Conservation (phyloP, 371 early-diverging fungal genomes). For the Blakeslea trispora region DNA sequence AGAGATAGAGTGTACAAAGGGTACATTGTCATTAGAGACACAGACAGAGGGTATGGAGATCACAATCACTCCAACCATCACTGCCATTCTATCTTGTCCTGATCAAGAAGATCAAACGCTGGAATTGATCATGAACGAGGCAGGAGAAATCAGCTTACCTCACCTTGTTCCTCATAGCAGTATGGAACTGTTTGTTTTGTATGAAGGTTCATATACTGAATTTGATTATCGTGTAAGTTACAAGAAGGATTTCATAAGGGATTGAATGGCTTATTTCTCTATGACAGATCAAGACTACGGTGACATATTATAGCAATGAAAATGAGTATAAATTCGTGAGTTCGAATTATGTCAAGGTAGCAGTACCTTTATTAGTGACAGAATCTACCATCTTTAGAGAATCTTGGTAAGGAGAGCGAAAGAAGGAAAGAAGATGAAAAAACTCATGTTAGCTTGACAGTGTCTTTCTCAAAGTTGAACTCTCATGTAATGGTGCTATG, state of each 20-base stretch:
- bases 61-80: slow-evolving; percentile 2
- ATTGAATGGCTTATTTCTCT: background rate
- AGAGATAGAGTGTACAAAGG: slow-evolving; percentile 18
- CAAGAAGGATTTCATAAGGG: background rate
- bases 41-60: slow-evolving; percentile 50
- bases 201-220: slow-evolving; percentile 52
- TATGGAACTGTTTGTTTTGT: slow-evolving; percentile 55
- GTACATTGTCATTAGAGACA: slow-evolving; percentile 33
- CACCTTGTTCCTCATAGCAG: slow-evolving; percentile 49
- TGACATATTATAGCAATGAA: slow-evolving; percentile 48
- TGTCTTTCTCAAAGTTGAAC: slow-evolving; percentile 58
- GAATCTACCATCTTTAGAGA: slow-evolving; percentile 63
- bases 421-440: too few species aligned
- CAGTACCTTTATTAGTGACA: slow-evolving; percentile 56
- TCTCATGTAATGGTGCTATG: slow-evolving; percentile 60
- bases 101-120: slow-evolving; percentile 4
- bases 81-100: slow-evolving; percentile 1
- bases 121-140: slow-evolving; percentile 49
- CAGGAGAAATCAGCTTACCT: slow-evolving; percentile 57
- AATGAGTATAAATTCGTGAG: slow-evolving; percentile 51
- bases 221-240: slow-evolving; percentile 64
- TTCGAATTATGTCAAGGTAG: slow-evolving; percentile 56
- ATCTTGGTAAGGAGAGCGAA: slow-evolving; percentile 56
- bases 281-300: slow-evolving; percentile 50
- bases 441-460: slow-evolving; percentile 25